Evolutionary conservation across 2,329 filamentous ascomycete genomes (phyloP).

Genomic region (Calonectria pauciramosa): DNA sequence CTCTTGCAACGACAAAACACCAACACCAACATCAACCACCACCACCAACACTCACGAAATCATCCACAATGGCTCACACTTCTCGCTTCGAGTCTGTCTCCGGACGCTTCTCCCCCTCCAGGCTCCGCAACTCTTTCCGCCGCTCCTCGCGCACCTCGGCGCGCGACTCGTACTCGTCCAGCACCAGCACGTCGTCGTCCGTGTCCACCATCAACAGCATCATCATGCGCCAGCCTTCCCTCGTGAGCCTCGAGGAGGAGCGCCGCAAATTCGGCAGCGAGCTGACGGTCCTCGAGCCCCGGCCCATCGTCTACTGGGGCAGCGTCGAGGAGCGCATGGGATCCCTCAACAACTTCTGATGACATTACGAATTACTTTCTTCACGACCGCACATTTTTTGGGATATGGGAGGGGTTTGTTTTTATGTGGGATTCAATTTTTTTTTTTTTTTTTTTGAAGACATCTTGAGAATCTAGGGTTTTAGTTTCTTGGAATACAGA

Average conservation of each 20-base stretch:
- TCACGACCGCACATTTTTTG: neutral
- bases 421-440: neutral
- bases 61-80: constrained; percentile 35
- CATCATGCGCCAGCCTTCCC: constrained; percentile 69
- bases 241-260: constrained; percentile 71
- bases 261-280: constrained; percentile 65
- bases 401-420: too few relatives aligned
- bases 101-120: constrained; percentile 64
- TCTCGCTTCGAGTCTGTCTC: constrained; percentile 65
- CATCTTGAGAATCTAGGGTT: neutral
- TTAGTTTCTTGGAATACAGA: neutral
- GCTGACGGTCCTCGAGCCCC: constrained; percentile 71
- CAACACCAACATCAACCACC: neutral
- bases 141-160: constrained; percentile 60
- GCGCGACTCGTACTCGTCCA: constrained; percentile 56
- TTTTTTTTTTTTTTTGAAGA: too few relatives aligned
- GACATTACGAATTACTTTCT: neutral
- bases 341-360: constrained; percentile 45
- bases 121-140: constrained; percentile 66
- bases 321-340: constrained; percentile 73
- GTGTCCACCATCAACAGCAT: constrained; percentile 70
- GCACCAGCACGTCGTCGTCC: constrained; percentile 60
- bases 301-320: constrained; percentile 74
- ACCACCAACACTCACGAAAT: constrained; percentile 1
- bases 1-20: neutral